Percentiles rank a stretch among this genome's conserved stretches.
Conservation (phyloP, 257 asterid genomes). For the Paraleonurus japonicus region DNA sequence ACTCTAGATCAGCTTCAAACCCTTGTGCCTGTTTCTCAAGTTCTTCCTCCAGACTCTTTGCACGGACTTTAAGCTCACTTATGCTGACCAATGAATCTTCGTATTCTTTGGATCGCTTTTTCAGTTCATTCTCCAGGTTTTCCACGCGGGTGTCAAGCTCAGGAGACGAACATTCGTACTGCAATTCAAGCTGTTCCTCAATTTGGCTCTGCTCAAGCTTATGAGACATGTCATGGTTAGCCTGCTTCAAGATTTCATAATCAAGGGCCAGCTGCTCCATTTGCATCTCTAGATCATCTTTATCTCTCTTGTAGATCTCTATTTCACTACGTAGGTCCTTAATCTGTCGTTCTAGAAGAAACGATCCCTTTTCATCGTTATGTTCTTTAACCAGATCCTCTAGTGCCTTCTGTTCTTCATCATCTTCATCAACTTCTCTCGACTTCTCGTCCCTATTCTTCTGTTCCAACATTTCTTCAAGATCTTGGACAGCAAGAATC, state of each 20-base stretch:
- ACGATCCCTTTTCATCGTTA: constrained; percentile 46
- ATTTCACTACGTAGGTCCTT: constrained; percentile 61
- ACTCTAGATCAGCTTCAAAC: constrained; percentile 63
- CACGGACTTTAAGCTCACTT: constrained; percentile 53
- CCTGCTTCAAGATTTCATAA: constrained; percentile 90
- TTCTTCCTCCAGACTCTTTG: constrained; percentile 67
- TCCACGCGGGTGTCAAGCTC: constrained; percentile 61
- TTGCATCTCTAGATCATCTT: constrained; percentile 82
- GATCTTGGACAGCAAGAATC: constrained; percentile 86
- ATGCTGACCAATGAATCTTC: constrained; percentile 38
- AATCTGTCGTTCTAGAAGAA: constrained; percentile 61
- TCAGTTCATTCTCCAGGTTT: constrained; percentile 57
- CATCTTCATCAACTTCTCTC: constrained; percentile 38
- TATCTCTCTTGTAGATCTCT: constrained; percentile 68
- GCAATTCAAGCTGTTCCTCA: constrained; percentile 82
- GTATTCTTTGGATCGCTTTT: constrained; percentile 39
- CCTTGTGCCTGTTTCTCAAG: constrained; percentile 64
- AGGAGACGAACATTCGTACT: constrained; percentile 69
- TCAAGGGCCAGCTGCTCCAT: constrained; percentile 98
- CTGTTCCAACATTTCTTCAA: constrained; percentile 81
- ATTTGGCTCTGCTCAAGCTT: constrained; percentile 78
- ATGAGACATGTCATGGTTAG: constrained; percentile 66
- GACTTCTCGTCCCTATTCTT: constrained; percentile 39
- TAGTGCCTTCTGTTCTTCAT: constrained; percentile 79
- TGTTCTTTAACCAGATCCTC: constrained; percentile 77